phyloP scores from a whole-genome alignment of 2,329 filamentous ascomycete species.

The Phaeophleospora eucalypticola region DNA sequence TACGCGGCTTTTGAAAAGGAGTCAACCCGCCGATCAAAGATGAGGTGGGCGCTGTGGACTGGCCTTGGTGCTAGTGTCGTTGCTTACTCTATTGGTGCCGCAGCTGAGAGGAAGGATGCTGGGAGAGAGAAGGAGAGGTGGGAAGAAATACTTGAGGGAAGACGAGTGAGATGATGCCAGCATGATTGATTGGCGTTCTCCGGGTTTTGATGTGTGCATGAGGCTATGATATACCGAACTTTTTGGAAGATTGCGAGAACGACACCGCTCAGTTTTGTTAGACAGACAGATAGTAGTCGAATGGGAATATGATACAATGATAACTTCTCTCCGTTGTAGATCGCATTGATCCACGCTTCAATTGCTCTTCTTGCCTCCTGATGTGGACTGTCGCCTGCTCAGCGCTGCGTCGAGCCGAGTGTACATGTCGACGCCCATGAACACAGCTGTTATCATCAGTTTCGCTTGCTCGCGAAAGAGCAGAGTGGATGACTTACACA shows the following conservation, averaged over 20 bases:
- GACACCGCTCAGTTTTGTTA: slow-evolving; percentile 3
- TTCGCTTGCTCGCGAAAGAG: not conserved
- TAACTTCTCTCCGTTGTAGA: not conserved
- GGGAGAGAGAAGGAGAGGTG: slow-evolving; percentile 21
- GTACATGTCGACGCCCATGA: slow-evolving; percentile 44
- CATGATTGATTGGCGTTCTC: not conserved
- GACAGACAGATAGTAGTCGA: too few relatives aligned
- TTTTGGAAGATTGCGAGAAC: not conserved
- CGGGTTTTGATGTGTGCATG: not conserved
- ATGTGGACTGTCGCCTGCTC: not conserved
- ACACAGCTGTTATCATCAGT: slow-evolving; percentile 30
- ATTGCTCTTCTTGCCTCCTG: slow-evolving; percentile 5
- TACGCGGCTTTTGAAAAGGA: too few relatives aligned
- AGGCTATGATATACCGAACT: not conserved
- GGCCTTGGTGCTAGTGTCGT: slow-evolving; percentile 53
- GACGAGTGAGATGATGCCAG: slow-evolving; percentile 6
- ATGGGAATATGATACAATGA: too few relatives aligned
- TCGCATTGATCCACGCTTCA: too few relatives aligned
- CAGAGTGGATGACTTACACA: slow-evolving; percentile 44
- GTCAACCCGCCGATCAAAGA: slow-evolving; percentile 35
- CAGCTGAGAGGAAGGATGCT: slow-evolving; percentile 46
- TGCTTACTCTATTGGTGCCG: slow-evolving; percentile 56
- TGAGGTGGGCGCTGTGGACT: slow-evolving; percentile 47
- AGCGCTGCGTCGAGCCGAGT: slow-evolving; percentile 26
- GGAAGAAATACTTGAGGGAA: slow-evolving; percentile 24